phyloP scores from a whole-genome alignment of 495 filamentous ascomycete species.

The Aspergillus kassunensis region DNA sequence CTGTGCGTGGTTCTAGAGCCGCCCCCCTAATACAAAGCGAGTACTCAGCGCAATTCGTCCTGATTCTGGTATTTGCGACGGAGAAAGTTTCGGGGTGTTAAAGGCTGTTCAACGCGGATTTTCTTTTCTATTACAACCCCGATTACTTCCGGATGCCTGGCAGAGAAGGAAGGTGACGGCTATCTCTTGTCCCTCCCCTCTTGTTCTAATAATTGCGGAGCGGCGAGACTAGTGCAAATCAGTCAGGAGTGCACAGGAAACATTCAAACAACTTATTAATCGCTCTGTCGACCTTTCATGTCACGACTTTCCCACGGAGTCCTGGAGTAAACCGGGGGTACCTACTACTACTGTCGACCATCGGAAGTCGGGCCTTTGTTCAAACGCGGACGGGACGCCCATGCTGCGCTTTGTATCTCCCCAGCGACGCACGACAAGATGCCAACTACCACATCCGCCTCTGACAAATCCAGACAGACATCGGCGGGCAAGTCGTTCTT shows the following conservation, averaged over 20 bases:
- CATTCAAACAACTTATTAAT: conserved; percentile 6
- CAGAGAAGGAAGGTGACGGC: conserved; percentile 6
- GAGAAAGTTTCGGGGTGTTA: conserved; percentile 15
- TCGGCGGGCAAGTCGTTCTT: conserved; percentile 87
- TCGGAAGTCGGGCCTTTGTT: background rate
- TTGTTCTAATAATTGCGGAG: conserved; percentile 23
- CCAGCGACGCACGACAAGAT: conserved; percentile 43
- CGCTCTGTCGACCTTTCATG: conserved; percentile 2
- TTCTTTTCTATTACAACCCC: background rate
- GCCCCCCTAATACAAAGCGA: conserved; percentile 10
- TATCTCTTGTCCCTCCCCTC: conserved; percentile 14
- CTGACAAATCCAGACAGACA: conserved; percentile 77
- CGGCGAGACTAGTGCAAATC: conserved; percentile 21
- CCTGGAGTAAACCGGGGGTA: conserved; percentile 5
- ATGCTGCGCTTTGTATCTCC: conserved; percentile 41
- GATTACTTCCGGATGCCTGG: background rate
- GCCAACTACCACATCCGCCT: conserved; percentile 55
- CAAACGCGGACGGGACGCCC: conserved; percentile 28
- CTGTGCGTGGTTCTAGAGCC: conserved; percentile 25
- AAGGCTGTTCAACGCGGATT: background rate
- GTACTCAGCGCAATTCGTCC: background rate
- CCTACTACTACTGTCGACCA: no score
- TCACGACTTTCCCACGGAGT: background rate
- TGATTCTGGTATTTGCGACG: conserved; percentile 3
- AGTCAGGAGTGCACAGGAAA: conserved; percentile 18